A percentile compares a stretch with the other conserved stretches of the same genome.
Evolutionary conservation across 768 basidiomycete species (phyloP).

Genomic region (Amanita pallidorosea): DNA sequence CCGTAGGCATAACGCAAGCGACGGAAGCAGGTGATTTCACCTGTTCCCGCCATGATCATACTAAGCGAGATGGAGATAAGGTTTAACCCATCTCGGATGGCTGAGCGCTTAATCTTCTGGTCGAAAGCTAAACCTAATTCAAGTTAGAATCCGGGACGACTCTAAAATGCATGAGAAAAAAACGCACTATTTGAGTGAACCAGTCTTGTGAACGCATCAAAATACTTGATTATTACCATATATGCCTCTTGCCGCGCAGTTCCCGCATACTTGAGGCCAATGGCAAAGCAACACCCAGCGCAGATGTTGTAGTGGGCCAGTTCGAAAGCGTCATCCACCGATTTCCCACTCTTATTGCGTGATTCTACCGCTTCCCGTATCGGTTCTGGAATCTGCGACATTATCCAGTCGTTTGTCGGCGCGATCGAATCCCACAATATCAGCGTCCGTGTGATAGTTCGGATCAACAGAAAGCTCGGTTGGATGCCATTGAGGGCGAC

Average conservation of each 20-base stretch:
- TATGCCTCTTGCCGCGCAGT: slow-evolving; percentile 90
- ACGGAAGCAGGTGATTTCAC: slow-evolving; percentile 82
- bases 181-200: slow-evolving; percentile 58
- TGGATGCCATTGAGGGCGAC: slow-evolving; percentile 77
- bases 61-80: slow-evolving; percentile 78
- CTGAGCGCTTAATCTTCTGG: slow-evolving; percentile 78
- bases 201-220: slow-evolving; percentile 66
- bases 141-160: background rate
- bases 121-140: slow-evolving; percentile 66
- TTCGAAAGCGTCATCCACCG: slow-evolving; percentile 64
- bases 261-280: slow-evolving; percentile 90
- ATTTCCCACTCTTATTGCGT: slow-evolving; percentile 32
- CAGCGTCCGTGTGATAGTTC: slow-evolving; percentile 65
- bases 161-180: slow-evolving; percentile 4
- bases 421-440: slow-evolving; percentile 81
- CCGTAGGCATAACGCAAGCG: slow-evolving; percentile 86
- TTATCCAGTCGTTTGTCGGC: slow-evolving; percentile 67
- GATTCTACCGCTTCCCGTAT: slow-evolving; percentile 51
- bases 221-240: slow-evolving; percentile 67
- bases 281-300: slow-evolving; percentile 83
- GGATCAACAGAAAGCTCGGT: slow-evolving; percentile 76
- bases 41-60: slow-evolving; percentile 97
- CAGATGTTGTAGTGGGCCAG: slow-evolving; percentile 88
- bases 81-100: slow-evolving; percentile 81
- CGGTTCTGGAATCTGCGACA: slow-evolving; percentile 55